phyloP scores from a whole-genome alignment of 352 stramenopile species.

The Pythium rhizo-oryzae region DNA sequence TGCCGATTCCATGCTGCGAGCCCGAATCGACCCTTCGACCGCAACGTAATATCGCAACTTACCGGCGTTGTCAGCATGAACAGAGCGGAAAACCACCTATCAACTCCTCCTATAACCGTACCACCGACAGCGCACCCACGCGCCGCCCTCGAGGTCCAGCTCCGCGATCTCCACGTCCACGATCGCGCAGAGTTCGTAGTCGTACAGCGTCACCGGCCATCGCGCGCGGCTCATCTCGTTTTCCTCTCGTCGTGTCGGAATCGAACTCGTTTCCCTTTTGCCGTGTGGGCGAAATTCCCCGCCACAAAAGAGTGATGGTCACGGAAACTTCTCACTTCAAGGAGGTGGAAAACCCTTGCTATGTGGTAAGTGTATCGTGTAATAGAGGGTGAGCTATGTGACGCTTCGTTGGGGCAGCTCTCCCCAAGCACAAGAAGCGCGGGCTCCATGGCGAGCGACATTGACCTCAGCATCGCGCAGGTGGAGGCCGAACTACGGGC shows the following conservation, averaged over 20 bases:
- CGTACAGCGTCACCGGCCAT: slow-evolving; percentile 53
- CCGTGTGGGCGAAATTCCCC: not conserved
- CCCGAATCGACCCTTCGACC: not conserved
- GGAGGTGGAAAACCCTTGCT: slow-evolving; percentile 18
- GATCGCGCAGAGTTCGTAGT: slow-evolving; percentile 47
- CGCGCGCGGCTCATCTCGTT: not conserved
- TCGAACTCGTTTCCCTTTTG: not conserved
- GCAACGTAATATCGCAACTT: not conserved
- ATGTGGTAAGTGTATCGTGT: not conserved
- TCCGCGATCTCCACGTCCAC: slow-evolving; percentile 39
- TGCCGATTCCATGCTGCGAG: not conserved
- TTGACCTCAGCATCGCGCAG: slow-evolving; percentile 51
- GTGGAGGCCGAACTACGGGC: slow-evolving; percentile 68
- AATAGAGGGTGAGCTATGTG: slow-evolving; percentile 14
- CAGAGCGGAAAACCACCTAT: not conserved
- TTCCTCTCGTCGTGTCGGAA: not conserved
- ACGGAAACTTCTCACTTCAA: slow-evolving; percentile 40
- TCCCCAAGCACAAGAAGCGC: no score
- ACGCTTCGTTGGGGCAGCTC: slow-evolving; percentile 23
- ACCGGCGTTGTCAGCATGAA: not conserved
- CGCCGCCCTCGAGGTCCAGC: slow-evolving; percentile 45
- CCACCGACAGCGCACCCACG: slow-evolving; percentile 53
- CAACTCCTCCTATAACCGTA: not conserved
- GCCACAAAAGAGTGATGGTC: slow-evolving; percentile 52
- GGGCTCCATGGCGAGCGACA: slow-evolving; percentile 3